Evolutionary conservation across 2,329 filamentous ascomycete species (phyloP), one percentile per base, ranked within the genome.

Genomic region (Microsporum ferrugineum): DNA sequence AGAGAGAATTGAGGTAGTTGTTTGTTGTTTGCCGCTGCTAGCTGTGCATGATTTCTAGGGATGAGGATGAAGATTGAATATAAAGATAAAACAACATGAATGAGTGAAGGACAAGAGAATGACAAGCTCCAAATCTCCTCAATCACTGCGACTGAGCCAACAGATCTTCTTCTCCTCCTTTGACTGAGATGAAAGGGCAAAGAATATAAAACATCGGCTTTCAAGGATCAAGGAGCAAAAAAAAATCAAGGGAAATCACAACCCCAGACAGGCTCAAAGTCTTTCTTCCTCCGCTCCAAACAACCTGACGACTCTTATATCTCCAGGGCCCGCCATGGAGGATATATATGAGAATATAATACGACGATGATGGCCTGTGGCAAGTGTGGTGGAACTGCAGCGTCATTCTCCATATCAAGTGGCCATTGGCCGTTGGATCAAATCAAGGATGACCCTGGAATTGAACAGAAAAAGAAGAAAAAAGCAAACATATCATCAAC

Each of bases 331-430:
- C 39, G 39, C 39, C 39, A 43, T 43, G 39, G 7, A 14, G 39
- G 17, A 43, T 43, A n/a, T 14, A n/a, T 12, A 43, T 43, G 39
- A n/a, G 39, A n/a, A 12, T n/a, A 43, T n/a, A 7, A 8, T 5
- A 23, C 7, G n/a, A 29, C 43, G 43, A 23, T 2, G 34, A 36
- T 36, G 34, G 17, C 17, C 34, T 47, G 43, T 47, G 43, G 43
- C 43, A 27, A 47, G 43, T 7, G 5, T 29, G 43, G 43, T 27
- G 85, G 57, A 88, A 85, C 66, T 88, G 86, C 82, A 88, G 87
- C 2, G 88, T 84, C 0, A 88, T 84, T 0, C 80, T 81, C 0
- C 81, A 85, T 0, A 88, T 71, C 0, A 88, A 73, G 0, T 80
- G 80, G 57, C 82, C 23, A 47, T 47, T 47, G 43, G 43, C 43